These are phyloP conservation scores for Pisolithus tinctorius DNA, from an alignment of 768 basidiomycete species.

Conservation along the genomic window DNA sequence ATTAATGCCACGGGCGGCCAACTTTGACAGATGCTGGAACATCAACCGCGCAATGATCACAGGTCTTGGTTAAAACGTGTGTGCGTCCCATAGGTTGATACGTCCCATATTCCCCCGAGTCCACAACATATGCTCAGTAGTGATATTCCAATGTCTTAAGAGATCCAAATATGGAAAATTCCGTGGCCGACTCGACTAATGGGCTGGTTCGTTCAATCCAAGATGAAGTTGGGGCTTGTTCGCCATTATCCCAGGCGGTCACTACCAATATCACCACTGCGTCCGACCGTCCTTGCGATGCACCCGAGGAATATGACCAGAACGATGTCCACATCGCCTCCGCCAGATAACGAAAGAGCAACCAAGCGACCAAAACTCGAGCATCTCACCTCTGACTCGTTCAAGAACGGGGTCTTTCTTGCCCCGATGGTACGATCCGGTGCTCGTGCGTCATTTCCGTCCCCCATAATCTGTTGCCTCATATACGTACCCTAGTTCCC, in stretches of 20 bases:
- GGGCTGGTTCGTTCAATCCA: too few species aligned
- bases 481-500: conserved; percentile 49
- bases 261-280: background rate
- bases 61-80: too few species aligned
- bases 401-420: conserved; percentile 86
- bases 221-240: too few species aligned
- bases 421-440: conserved; percentile 98
- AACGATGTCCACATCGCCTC: conserved; percentile 42
- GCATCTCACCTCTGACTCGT: conserved; percentile 64
- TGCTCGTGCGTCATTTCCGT: conserved; percentile 51
- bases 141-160: too few species aligned
- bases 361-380: conserved; percentile 51
- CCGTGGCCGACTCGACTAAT: too few species aligned
- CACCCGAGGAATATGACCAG: conserved; percentile 37
- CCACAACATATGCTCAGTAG: too few species aligned
- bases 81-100: too few species aligned
- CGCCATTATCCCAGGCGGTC: too few species aligned
- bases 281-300: background rate
- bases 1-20: background rate
- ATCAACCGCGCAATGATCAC: background rate
- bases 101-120: too few species aligned
- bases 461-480: background rate
- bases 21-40: conserved; percentile 1
- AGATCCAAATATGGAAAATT: too few species aligned
- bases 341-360: conserved; percentile 26